Evolutionary conservation across 2,329 filamentous ascomycete species (phyloP).

Genomic region (Ophiostoma pallidulum): DNA sequence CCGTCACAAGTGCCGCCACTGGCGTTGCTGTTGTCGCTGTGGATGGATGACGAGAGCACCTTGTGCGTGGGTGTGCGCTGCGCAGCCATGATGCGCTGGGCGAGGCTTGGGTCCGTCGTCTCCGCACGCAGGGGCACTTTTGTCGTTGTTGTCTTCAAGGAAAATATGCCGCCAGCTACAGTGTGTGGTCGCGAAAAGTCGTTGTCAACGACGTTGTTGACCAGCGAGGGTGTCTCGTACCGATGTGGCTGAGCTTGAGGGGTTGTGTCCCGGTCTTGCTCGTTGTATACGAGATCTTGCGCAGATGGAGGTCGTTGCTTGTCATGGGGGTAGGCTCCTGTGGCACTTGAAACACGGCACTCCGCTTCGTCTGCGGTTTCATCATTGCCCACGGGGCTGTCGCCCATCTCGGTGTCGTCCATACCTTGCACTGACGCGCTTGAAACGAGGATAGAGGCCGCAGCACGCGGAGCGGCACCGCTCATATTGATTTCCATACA

Average conservation of each 20-base stretch:
- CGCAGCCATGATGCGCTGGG: conserved; percentile 29
- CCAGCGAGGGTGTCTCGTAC: conserved; percentile 1
- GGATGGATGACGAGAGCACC: neutral
- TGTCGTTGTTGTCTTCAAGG: conserved; percentile 38
- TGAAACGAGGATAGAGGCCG: conserved; percentile 4
- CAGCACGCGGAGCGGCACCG: neutral
- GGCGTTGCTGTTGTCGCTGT: neutral
- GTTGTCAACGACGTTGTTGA: conserved; percentile 3
- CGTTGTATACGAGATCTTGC: neutral
- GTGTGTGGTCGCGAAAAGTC: conserved; percentile 33
- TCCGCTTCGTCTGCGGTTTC: neutral
- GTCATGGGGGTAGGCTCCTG: neutral
- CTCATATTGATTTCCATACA: neutral
- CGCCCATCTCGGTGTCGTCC: conserved; percentile 5
- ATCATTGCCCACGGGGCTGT: neutral
- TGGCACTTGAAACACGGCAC: conserved; percentile 1
- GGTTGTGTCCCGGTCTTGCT: neutral
- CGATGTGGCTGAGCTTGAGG: neutral
- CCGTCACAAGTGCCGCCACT: conserved; percentile 13
- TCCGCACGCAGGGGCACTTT: conserved; percentile 43
- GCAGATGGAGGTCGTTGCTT: neutral
- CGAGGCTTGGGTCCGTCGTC: conserved; percentile 33
- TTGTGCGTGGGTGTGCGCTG: conserved; percentile 34
- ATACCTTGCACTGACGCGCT: conserved; percentile 1
- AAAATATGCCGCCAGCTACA: conserved; percentile 34